These are phyloP conservation scores for Hydnum rufescens DNA, from an alignment of 768 basidiomycete genomes.

Conservation along the genomic window DNA sequence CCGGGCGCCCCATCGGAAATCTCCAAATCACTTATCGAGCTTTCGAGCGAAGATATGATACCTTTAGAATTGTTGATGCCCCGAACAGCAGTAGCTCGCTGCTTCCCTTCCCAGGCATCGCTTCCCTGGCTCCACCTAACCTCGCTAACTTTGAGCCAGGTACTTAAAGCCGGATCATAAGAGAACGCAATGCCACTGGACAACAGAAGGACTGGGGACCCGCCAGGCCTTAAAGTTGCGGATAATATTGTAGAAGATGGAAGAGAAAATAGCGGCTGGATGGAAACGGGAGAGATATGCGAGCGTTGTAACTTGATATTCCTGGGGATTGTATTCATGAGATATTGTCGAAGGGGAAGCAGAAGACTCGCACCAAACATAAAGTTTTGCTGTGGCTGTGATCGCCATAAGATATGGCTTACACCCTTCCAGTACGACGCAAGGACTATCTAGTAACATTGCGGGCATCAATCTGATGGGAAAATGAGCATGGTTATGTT, in stretches of 20 bases:
- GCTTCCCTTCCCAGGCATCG: slow-evolving; percentile 61
- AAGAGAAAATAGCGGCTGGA: slow-evolving; percentile 35
- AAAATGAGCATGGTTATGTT: neutral
- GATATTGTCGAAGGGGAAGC: neutral
- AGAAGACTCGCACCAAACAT: slow-evolving; percentile 40
- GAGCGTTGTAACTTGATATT: slow-evolving; percentile 49
- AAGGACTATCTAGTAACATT: slow-evolving; percentile 48
- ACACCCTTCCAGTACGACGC: slow-evolving; percentile 44
- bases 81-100: slow-evolving; percentile 25
- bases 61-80: slow-evolving; percentile 7
- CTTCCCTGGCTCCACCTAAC: slow-evolving; percentile 75
- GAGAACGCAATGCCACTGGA: slow-evolving; percentile 64
- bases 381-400: slow-evolving; percentile 50
- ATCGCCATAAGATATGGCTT: slow-evolving; percentile 49
- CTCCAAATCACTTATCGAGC: slow-evolving; percentile 14
- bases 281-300: slow-evolving; percentile 42
- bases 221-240: slow-evolving; percentile 55
- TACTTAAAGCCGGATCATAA: slow-evolving; percentile 44
- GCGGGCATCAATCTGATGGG: slow-evolving; percentile 51
- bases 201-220: slow-evolving; percentile 54
- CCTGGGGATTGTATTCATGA: slow-evolving; percentile 24
- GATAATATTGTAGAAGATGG: slow-evolving; percentile 44
- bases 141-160: slow-evolving; percentile 62
- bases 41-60: slow-evolving; percentile 13
- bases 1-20: slow-evolving; percentile 2